These are phyloP conservation scores for Jackrogersella multiformis DNA, from an alignment of 495 filamentous ascomycete species.

Conservation along the genomic window DNA sequence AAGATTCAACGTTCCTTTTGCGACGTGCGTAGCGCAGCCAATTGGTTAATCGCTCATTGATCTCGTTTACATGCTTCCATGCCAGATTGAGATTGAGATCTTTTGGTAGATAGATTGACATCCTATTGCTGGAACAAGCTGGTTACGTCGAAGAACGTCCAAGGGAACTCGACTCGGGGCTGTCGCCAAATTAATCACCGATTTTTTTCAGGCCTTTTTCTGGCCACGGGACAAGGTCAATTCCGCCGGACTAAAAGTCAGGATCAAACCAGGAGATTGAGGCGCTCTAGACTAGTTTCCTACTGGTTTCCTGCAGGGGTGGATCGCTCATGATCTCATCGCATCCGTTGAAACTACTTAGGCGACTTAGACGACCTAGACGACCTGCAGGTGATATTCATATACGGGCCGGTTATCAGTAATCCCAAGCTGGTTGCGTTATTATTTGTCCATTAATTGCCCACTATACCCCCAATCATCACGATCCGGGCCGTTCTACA, in stretches of 20 bases:
- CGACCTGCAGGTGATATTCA: slow-evolving; percentile 31
- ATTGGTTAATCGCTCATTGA: neutral
- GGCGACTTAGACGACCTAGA: too few species aligned
- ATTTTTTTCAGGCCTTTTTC: slow-evolving; percentile 10
- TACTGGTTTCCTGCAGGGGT: slow-evolving; percentile 23
- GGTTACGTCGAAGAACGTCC: slow-evolving; percentile 9
- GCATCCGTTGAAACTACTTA: slow-evolving; percentile 18
- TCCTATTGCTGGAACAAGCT: slow-evolving; percentile 11
- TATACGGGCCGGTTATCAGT: slow-evolving; percentile 41
- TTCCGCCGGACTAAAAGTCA: slow-evolving; percentile 27
- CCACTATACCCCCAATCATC: slow-evolving; percentile 23
- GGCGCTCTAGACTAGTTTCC: slow-evolving; percentile 31
- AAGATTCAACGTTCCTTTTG: slow-evolving; percentile 12
- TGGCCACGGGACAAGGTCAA: slow-evolving; percentile 28
- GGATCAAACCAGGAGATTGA: slow-evolving; percentile 16
- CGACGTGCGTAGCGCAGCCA: neutral
- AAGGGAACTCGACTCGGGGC: slow-evolving; percentile 13
- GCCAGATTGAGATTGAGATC: slow-evolving; percentile 9
- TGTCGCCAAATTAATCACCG: slow-evolving; percentile 15
- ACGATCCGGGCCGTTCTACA: slow-evolving; percentile 8
- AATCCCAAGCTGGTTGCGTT: slow-evolving; percentile 31
- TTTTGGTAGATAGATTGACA: slow-evolving; percentile 8
- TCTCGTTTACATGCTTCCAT: slow-evolving; percentile 1
- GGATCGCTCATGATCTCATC: slow-evolving; percentile 45
- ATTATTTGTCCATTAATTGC: slow-evolving; percentile 32